A percentile compares a stretch with the other conserved stretches of the same genome.
These are phyloP conservation scores for Biancaea sappan DNA, from an alignment of 306 rosid genomes.

Conservation along the genomic window DNA sequence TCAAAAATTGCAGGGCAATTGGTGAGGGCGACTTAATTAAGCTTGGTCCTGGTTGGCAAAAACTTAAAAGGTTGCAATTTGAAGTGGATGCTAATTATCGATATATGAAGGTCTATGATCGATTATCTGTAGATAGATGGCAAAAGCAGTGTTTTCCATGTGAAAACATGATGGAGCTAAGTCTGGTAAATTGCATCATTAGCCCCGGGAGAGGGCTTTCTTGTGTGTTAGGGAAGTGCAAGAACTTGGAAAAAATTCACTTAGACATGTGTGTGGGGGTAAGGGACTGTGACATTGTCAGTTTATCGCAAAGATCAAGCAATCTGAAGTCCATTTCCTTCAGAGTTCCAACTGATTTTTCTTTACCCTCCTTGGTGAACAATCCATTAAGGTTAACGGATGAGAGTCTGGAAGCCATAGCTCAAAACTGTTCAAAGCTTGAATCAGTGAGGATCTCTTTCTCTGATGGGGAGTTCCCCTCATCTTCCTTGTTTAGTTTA, in stretches of 20 bases:
- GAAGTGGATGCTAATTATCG: conserved; percentile 86
- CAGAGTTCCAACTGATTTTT: conserved; percentile 84
- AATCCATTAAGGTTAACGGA: conserved; percentile 75
- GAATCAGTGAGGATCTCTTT: conserved; percentile 77
- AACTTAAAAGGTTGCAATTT: conserved; percentile 72
- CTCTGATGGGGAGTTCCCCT: conserved; percentile 88
- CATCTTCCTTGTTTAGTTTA: conserved; percentile 75
- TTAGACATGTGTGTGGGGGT: conserved; percentile 94
- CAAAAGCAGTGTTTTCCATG: conserved; percentile 77
- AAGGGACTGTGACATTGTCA: conserved; percentile 74
- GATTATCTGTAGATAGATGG: conserved; percentile 84
- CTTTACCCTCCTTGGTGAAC: conserved; percentile 65
- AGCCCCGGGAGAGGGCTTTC: conserved; percentile 94
- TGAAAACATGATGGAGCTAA: conserved; percentile 72
- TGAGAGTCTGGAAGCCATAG: conserved; percentile 73
- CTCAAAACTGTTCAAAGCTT: conserved; percentile 73
- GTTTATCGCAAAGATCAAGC: conserved; percentile 63
- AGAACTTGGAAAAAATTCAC: conserved; percentile 74
- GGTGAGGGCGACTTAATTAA: conserved; percentile 62
- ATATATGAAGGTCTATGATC: conserved; percentile 87
- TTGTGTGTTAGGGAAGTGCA: conserved; percentile 79
- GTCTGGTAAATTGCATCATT: conserved; percentile 87
- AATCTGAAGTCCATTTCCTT: conserved; percentile 68
- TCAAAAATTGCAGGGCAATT: conserved; percentile 59
- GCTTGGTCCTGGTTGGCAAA: conserved; percentile 77